phyloP scores from a whole-genome alignment of 257 asterid genomes.

The Plantago ovata region DNA sequence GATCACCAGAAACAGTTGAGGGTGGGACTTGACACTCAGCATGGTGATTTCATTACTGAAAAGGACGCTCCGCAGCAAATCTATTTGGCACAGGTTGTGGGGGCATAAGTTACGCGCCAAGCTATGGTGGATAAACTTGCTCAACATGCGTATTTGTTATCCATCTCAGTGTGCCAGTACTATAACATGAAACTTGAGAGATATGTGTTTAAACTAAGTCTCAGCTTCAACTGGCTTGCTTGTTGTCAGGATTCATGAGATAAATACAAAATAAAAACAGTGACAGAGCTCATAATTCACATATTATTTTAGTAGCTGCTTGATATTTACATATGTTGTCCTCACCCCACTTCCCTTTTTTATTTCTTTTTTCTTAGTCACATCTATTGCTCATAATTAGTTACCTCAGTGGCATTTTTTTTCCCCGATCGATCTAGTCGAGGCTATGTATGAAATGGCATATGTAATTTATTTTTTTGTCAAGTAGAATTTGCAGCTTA shows the following conservation, averaged over 20 bases:
- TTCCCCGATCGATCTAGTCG: no score
- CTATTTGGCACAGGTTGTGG: constrained; percentile 85
- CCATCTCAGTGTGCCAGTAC: background rate
- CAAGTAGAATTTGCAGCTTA: background rate
- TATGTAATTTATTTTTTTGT: no score
- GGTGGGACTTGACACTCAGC: constrained; percentile 29
- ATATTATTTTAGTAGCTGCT: no score
- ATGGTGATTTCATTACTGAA: constrained; percentile 25
- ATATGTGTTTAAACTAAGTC: background rate
- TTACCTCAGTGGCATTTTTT: no score
- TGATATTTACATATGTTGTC: no score
- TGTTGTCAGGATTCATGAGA: background rate
- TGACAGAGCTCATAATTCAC: no score
- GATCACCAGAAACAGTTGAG: constrained; percentile 31
- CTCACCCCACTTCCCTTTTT: no score
- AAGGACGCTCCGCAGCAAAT: constrained; percentile 65
- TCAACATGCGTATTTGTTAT: background rate
- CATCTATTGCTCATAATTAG: no score
- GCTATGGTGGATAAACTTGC: constrained; percentile 1
- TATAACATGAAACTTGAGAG: background rate
- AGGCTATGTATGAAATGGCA: no score
- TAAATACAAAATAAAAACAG: no score
- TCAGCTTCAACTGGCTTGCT: background rate
- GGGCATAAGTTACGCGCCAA: constrained; percentile 1
- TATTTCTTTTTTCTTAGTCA: no score